Percentiles rank a stretch among this genome's conserved stretches.
phyloP scores from a whole-genome alignment of 106 monocot genomes.

The Alisma plantagoaquatica region DNA sequence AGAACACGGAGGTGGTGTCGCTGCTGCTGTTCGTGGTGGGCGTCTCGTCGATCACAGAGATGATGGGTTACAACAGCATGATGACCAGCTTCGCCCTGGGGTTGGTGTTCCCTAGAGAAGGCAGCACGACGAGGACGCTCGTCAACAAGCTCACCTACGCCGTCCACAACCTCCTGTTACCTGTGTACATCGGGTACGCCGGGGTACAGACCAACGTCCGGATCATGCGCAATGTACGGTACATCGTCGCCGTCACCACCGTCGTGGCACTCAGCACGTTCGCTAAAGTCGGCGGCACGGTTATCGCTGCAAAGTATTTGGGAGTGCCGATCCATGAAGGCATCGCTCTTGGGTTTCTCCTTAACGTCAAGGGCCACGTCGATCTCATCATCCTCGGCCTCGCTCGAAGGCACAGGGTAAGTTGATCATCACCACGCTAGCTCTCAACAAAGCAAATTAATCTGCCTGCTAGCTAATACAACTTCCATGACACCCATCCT shows the following conservation, averaged over 20 bases:
- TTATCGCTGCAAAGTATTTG: slow-evolving; percentile 22
- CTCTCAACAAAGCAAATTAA: neutral
- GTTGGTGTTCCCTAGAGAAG: slow-evolving; percentile 39
- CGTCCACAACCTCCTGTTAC: slow-evolving; percentile 35
- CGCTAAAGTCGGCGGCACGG: slow-evolving; percentile 51
- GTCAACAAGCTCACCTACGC: slow-evolving; percentile 25
- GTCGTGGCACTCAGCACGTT: slow-evolving; percentile 17
- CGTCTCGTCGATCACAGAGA: slow-evolving; percentile 23
- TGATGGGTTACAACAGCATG: slow-evolving; percentile 40
- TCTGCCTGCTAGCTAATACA: neutral
- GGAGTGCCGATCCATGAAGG: slow-evolving; percentile 26
- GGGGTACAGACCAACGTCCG: slow-evolving; percentile 24
- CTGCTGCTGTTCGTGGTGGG: slow-evolving; percentile 12
- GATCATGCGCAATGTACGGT: neutral
- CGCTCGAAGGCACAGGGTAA: slow-evolving; percentile 9
- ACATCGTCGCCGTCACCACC: slow-evolving; percentile 4
- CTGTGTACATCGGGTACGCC: slow-evolving; percentile 38
- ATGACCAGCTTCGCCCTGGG: slow-evolving; percentile 49
- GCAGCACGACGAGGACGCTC: slow-evolving; percentile 39
- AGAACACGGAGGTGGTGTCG: slow-evolving; percentile 6
- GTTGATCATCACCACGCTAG: neutral
- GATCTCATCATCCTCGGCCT: slow-evolving; percentile 36
- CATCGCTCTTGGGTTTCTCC: slow-evolving; percentile 35
- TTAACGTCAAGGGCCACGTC: slow-evolving; percentile 66
- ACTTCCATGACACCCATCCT: neutral